Base-by-base conservation (phyloP, 805 yeast species). In the Ogataea zsoltii region DNA sequence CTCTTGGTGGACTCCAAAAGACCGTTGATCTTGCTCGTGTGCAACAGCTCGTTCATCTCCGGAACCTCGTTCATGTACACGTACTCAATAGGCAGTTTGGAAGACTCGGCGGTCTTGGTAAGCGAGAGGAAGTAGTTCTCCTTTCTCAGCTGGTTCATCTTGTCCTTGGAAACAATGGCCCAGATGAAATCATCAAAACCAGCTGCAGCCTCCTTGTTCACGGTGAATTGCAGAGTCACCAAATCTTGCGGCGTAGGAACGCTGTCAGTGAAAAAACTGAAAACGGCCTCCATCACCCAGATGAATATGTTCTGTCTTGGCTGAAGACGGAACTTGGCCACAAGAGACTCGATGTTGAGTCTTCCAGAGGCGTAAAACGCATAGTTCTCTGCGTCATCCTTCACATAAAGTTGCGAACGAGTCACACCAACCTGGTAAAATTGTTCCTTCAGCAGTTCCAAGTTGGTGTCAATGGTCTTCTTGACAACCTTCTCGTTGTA, bases 51-150 rank as follows among this genome's bases (percentile, higher is more conserved):
- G 54, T 84, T 89, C 70, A 88, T 74, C 64, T 92, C 98, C 50
- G 82, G 75, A 46, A 80, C 80, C 73, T 94, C 99, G 56, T 86
- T 74, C 98, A 94, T 91, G 69, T 80, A 88, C 21, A 88, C 96
- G 61, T 76, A 87, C 52, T 85, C 80, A 36, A 69, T 57, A 29
- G 97, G 96, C 56, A 92, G 72, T 54, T 77, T 75, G 21, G 75
- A 63, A 19, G 85, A 80, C 62, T 89, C 96, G 33, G 84, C 57
- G 33, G 96, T 88, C 56, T 80, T 87, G 53, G 98, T 88, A 60
- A 91, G 75, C 2, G 96, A 85, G 60, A 92, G 72, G 68, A 72
- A 92, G 70, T 89, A 94, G 69, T 86, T 83, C 46, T 79, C 79
- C 39, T 75, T 82, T 68, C 98, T 86, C 50, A 76, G 72, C 41